These are phyloP conservation scores for Boletales sp. DNA, from an alignment of 768 basidiomycete species.

Conservation along the genomic window DNA sequence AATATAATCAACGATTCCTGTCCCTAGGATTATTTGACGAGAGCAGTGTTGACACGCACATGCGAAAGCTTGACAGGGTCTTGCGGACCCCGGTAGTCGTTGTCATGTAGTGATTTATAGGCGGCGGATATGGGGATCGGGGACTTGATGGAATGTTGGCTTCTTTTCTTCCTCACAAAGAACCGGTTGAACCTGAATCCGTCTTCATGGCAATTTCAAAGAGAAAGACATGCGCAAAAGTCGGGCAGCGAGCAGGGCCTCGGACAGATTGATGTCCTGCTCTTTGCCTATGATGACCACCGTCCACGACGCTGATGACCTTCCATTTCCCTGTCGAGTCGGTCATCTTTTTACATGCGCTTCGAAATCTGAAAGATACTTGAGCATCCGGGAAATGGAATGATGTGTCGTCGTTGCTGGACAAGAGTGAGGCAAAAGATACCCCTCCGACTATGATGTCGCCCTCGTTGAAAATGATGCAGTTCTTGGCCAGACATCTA, in stretches of 20 bases:
- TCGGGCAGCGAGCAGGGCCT: constrained; percentile 48
- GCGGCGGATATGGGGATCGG: constrained; percentile 53
- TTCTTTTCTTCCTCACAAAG: constrained; percentile 34
- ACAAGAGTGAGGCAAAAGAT: neutral
- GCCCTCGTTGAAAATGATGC: constrained; percentile 39
- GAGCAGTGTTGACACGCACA: constrained; percentile 22
- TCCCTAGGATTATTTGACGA: constrained; percentile 41
- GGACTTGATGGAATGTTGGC: constrained; percentile 59
- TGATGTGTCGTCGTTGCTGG: constrained; percentile 57
- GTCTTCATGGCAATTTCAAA: neutral
- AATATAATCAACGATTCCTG: constrained; percentile 61
- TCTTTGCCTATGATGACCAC: too few relatives aligned
- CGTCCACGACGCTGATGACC: too few relatives aligned
- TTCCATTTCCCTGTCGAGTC: constrained; percentile 33
- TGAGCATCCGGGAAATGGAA: constrained; percentile 48
- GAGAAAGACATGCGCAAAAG: constrained; percentile 56
- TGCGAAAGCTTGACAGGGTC: constrained; percentile 48
- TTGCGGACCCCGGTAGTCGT: constrained; percentile 23
- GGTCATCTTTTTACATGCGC: constrained; percentile 26
- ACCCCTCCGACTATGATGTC: constrained; percentile 59
- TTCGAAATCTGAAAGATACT: constrained; percentile 56
- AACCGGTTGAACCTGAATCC: constrained; percentile 26
- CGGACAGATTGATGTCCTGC: constrained; percentile 57
- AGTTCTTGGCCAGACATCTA: too few relatives aligned
- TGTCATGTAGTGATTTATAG: constrained; percentile 48